These are phyloP conservation scores for Solanum virginianum DNA, from an alignment of 257 asterid genomes.

Conservation along the genomic window DNA sequence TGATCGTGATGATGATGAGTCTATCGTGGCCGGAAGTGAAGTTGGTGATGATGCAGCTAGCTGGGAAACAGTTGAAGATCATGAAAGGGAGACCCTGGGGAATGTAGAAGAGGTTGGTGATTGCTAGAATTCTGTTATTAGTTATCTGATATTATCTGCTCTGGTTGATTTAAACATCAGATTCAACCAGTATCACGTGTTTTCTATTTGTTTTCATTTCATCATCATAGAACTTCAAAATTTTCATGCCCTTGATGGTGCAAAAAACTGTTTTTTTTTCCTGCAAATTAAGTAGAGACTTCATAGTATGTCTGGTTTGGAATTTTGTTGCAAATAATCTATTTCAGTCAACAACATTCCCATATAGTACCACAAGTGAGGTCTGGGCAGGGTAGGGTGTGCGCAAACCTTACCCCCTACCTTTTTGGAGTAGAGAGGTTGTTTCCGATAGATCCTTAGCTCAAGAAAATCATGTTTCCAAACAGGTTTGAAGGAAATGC, in stretches of 20 bases:
- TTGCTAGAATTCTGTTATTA: constrained; percentile 7
- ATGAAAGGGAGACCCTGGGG: constrained; percentile 37
- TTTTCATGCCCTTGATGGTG: not conserved
- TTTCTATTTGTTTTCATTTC: not conserved
- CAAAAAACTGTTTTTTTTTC: not conserved
- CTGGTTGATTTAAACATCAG: not conserved
- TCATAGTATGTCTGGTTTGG: not conserved
- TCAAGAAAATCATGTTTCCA: not conserved
- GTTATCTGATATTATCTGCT: not conserved
- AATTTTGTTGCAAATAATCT: not conserved
- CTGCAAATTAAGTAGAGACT: not conserved
- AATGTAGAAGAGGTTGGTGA: constrained; percentile 46
- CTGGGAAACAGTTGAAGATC: constrained; percentile 99
- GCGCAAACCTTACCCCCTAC: not conserved
- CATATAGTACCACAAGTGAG: not conserved
- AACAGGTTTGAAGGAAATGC: not conserved
- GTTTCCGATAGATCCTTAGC: not conserved
- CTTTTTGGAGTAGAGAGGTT: not conserved
- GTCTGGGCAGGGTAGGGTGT: not conserved
- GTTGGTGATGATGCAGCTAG: constrained; percentile 82
- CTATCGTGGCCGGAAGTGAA: constrained; percentile 77
- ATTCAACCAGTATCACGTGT: not conserved
- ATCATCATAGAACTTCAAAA: not conserved
- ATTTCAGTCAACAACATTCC: not conserved
- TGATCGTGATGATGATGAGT: constrained; percentile 96